Evolutionary conservation across 1,284 basidiomycete species (phyloP).

Genomic region (Trichosporon faecale): DNA sequence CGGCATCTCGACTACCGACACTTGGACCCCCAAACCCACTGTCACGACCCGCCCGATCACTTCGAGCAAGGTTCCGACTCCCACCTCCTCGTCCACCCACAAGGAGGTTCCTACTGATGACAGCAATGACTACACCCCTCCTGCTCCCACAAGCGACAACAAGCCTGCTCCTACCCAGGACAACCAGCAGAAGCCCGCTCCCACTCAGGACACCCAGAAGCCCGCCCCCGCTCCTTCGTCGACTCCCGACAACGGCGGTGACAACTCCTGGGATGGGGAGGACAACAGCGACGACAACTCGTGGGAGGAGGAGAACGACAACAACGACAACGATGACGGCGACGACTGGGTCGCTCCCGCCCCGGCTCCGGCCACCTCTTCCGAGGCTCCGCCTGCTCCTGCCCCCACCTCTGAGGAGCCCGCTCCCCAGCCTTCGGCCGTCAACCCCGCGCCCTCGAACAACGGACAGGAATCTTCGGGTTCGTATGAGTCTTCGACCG

Average conservation of each 20-base stretch:
- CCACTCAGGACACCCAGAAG: background rate
- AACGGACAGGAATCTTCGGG: background rate
- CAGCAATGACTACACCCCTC: conserved; percentile 8
- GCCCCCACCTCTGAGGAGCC: background rate
- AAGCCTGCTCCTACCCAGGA: conserved; percentile 7
- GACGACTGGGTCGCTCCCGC: background rate
- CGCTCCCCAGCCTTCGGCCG: background rate
- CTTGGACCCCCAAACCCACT: conserved; percentile 4
- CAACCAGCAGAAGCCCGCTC: background rate
- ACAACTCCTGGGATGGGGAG: background rate
- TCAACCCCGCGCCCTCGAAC: background rate
- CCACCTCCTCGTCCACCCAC: background rate
- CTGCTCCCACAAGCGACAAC: conserved; percentile 11
- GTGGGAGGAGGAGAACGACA: background rate
- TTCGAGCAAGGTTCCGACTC: background rate
- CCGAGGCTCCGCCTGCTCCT: background rate
- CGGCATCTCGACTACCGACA: background rate
- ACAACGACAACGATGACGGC: background rate
- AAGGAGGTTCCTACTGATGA: background rate
- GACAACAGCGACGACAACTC: background rate
- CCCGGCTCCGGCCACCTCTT: conserved; percentile 11
- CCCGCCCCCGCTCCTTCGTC: background rate
- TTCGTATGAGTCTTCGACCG: conserved; percentile 9
- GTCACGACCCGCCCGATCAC: background rate
- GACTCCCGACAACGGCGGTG: background rate